These are phyloP conservation scores for Oryza coarctata DNA, from an alignment of 176 grass and related monocot genomes.

Conservation along the genomic window DNA sequence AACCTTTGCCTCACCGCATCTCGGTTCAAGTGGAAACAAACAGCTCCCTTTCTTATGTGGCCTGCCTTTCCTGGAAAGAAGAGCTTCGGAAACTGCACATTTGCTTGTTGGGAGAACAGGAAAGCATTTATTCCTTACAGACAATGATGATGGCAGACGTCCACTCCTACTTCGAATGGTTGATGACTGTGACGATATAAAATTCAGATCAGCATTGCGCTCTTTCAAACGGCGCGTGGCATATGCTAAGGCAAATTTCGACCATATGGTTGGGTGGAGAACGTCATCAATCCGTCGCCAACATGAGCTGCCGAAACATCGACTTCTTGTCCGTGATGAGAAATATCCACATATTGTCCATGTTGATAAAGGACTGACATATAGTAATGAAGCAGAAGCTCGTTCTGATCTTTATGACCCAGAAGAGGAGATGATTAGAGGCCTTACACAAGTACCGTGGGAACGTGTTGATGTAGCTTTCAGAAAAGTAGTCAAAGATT, in stretches of 20 bases:
- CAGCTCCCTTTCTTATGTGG: conserved; percentile 98
- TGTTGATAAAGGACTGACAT: conserved; percentile 71
- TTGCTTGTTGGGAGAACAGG: conserved; percentile 94
- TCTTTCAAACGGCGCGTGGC: conserved; percentile 91
- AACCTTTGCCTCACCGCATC: conserved; percentile 95
- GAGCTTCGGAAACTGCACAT: conserved; percentile 93
- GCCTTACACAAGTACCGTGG: conserved; percentile 84
- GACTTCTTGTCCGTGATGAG: conserved; percentile 74
- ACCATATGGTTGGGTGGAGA: conserved; percentile 99
- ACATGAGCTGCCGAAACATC: conserved; percentile 90
- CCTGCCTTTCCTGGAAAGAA: conserved; percentile 90
- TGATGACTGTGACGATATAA: conserved; percentile 81
- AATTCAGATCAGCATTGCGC: conserved; percentile 86
- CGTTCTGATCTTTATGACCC: conserved; percentile 48
- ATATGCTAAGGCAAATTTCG: conserved; percentile 99
- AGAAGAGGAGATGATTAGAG: conserved; percentile 97
- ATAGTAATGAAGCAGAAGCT: conserved; percentile 43
- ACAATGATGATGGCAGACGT: conserved; percentile 66
- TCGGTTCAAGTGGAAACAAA: conserved; percentile 96
- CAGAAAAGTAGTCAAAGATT: conserved; percentile 97
- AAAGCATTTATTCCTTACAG: conserved; percentile 97
- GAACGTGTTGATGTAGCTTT: conserved; percentile 98
- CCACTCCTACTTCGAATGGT: conserved; percentile 92
- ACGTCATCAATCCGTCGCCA: conserved; percentile 96
- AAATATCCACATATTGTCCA: conserved; percentile 97